Percentiles rank a stretch among this genome's conserved stretches.
phyloP scores from a whole-genome alignment of 192 early-diverging fungal genomes.

The Mortierella claussenii region DNA sequence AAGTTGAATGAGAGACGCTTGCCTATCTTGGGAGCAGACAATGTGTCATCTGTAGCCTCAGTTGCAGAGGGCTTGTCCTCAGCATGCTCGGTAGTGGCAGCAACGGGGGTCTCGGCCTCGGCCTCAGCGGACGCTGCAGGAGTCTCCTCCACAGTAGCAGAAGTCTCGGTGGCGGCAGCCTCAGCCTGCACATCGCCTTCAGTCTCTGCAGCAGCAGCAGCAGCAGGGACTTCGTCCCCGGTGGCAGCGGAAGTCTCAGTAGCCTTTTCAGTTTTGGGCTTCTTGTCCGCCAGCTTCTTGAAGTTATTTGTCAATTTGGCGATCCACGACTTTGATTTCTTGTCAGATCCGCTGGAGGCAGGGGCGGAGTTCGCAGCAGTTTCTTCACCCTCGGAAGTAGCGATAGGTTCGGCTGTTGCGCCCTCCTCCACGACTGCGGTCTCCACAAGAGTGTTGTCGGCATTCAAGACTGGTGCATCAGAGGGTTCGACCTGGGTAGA shows the following conservation, averaged over 20 bases:
- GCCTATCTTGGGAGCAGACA: slow-evolving; percentile 2
- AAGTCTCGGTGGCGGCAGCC: background rate
- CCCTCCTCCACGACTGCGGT: slow-evolving; percentile 7
- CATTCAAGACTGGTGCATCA: slow-evolving; percentile 32
- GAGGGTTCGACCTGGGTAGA: slow-evolving; percentile 43
- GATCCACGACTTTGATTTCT: slow-evolving; percentile 44
- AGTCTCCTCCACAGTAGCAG: background rate
- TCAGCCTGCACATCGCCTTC: slow-evolving; percentile 8
- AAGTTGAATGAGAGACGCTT: slow-evolving; percentile 44
- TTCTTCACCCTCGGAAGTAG: background rate
- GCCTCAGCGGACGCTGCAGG: background rate
- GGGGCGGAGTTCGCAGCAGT: slow-evolving; percentile 13
- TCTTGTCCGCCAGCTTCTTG: slow-evolving; percentile 50
- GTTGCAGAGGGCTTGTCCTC: slow-evolving; percentile 6
- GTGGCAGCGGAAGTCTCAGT: slow-evolving; percentile 9
- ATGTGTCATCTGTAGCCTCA: slow-evolving; percentile 14
- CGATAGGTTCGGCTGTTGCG: slow-evolving; percentile 2
- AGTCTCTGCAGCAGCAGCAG: background rate
- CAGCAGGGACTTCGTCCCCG: background rate
- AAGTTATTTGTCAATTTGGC: slow-evolving; percentile 42
- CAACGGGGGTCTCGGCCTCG: background rate
- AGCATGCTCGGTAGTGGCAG: background rate
- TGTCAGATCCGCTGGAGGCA: slow-evolving; percentile 19
- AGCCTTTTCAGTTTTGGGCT: slow-evolving; percentile 42
- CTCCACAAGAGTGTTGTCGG: slow-evolving; percentile 9